Conservation (phyloP, 257 asterid genomes). For the Gentiana macrophylla region DNA sequence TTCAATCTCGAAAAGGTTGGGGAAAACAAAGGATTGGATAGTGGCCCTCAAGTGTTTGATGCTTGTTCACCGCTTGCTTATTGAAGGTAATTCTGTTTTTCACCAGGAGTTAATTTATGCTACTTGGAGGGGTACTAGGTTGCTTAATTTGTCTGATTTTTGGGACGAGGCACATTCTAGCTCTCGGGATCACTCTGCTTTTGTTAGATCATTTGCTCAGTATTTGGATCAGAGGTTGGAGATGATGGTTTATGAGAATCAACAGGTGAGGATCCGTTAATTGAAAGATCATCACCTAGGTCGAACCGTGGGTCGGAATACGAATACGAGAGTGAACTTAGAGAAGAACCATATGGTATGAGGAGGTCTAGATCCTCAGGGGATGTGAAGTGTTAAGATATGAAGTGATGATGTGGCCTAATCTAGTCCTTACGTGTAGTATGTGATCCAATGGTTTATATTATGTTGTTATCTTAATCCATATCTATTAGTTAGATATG, state of each 20-base stretch:
- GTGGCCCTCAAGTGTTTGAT: slow-evolving; percentile 70
- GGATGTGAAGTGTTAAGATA: slow-evolving; percentile 25
- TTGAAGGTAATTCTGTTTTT: slow-evolving; percentile 48
- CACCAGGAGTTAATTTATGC: slow-evolving; percentile 66
- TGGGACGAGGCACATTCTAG: slow-evolving; percentile 76
- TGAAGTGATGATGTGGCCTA: no score
- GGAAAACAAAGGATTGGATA: slow-evolving; percentile 78
- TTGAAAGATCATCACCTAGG: slow-evolving; percentile 39
- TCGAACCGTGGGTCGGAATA: slow-evolving; percentile 35
- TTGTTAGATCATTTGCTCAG: slow-evolving; percentile 52
- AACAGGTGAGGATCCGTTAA: slow-evolving; percentile 27
- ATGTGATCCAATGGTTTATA: no score
- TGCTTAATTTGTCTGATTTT: slow-evolving; percentile 60
- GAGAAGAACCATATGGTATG: slow-evolving; percentile 52
- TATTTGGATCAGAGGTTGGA: slow-evolving; percentile 73
- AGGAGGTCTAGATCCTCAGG: slow-evolving; percentile 58
- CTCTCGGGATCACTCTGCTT: slow-evolving; percentile 73
- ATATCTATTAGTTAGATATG: no score
- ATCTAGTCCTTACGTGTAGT: no score
- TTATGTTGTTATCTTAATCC: no score
- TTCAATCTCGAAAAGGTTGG: slow-evolving; percentile 43
- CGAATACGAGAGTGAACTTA: slow-evolving; percentile 32
- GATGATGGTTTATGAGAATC: slow-evolving; percentile 42
- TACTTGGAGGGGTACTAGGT: slow-evolving; percentile 57
- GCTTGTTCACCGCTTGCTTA: slow-evolving; percentile 55